Percentiles rank a stretch among this genome's conserved stretches.
These are phyloP conservation scores for Ogataea saltuana DNA, from an alignment of 805 yeast genomes.

Conservation along the genomic window DNA sequence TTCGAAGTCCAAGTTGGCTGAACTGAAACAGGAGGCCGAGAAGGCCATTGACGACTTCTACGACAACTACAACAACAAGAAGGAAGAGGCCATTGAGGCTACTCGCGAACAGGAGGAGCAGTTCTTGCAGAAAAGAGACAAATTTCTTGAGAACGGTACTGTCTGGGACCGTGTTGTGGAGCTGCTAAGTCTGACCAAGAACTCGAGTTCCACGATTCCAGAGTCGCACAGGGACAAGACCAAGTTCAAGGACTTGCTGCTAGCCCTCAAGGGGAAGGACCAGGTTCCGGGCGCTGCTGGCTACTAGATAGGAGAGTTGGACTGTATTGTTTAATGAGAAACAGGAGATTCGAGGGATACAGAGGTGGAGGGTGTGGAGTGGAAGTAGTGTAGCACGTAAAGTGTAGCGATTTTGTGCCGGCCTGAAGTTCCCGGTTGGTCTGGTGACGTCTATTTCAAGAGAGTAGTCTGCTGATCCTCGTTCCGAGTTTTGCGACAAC, in stretches of 20 bases:
- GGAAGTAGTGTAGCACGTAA: too few species aligned
- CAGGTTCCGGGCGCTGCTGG: constrained; percentile 60
- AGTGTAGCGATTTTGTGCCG: too few species aligned
- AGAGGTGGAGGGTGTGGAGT: too few species aligned
- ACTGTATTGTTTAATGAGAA: too few species aligned
- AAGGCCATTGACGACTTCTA: constrained; percentile 88
- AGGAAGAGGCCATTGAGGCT: constrained; percentile 63
- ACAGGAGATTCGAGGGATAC: too few species aligned
- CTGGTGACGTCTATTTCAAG: too few species aligned
- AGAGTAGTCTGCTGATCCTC: too few species aligned
- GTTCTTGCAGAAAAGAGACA: constrained; percentile 73
- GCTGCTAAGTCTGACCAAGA: constrained; percentile 39
- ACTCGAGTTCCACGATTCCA: constrained; percentile 36
- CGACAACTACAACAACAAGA: constrained; percentile 84
- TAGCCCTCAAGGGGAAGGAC: constrained; percentile 56
- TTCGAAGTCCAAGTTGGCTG: constrained; percentile 61
- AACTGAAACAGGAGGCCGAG: constrained; percentile 72
- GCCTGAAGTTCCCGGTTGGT: too few species aligned
- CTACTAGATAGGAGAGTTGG: constrained; percentile 36
- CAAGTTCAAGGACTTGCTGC: constrained; percentile 51
- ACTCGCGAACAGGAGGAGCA: constrained; percentile 68
- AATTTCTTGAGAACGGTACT: constrained; percentile 49
- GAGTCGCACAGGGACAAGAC: constrained; percentile 49
- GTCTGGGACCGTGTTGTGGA: constrained; percentile 60
- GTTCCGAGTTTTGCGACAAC: too few species aligned